Evolutionary conservation across 805 yeast genomes (phyloP).

Genomic region (Blastobotrys parvus): DNA sequence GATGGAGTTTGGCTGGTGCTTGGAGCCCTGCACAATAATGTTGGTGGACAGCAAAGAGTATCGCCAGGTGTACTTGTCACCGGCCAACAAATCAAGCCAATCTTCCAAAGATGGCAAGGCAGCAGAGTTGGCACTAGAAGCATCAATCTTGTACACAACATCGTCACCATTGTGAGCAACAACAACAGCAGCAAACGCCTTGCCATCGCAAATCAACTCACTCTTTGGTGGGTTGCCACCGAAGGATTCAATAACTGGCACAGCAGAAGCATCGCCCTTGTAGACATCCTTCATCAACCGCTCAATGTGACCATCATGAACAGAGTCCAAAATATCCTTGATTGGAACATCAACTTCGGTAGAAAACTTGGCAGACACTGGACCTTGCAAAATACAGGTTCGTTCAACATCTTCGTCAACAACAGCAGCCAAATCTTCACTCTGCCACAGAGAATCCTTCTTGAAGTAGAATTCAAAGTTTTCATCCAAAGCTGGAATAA

Average conservation of each 20-base stretch:
- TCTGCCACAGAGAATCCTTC: slow-evolving; percentile 98
- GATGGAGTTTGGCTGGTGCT: slow-evolving; percentile 71
- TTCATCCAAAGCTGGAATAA: slow-evolving; percentile 90
- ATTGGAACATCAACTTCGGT: slow-evolving; percentile 86
- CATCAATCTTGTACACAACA: slow-evolving; percentile 34
- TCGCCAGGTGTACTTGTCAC: slow-evolving; percentile 75
- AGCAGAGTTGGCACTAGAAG: slow-evolving; percentile 21
- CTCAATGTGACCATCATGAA: slow-evolving; percentile 84
- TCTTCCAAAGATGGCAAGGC: slow-evolving; percentile 34
- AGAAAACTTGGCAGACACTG: slow-evolving; percentile 93
- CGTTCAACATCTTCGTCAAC: slow-evolving; percentile 94
- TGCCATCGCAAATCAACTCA: slow-evolving; percentile 18
- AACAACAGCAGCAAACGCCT: slow-evolving; percentile 21
- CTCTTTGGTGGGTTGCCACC: slow-evolving; percentile 50
- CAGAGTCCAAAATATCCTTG: slow-evolving; percentile 75
- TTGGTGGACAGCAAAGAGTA: slow-evolving; percentile 76
- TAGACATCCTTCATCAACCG: slow-evolving; percentile 62
- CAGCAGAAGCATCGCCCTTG: slow-evolving; percentile 54
- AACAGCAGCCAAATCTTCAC: slow-evolving; percentile 93
- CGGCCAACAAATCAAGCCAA: slow-evolving; percentile 83
- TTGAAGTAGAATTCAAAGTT: slow-evolving; percentile 94
- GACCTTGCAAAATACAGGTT: slow-evolving; percentile 98
- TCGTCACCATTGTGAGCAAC: slow-evolving; percentile 18
- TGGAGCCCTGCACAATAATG: slow-evolving; percentile 76
- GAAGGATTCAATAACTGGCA: slow-evolving; percentile 87